phyloP scores from a whole-genome alignment of 108 stramenopile genomes.

The Chaetoceros tenuissimus region DNA sequence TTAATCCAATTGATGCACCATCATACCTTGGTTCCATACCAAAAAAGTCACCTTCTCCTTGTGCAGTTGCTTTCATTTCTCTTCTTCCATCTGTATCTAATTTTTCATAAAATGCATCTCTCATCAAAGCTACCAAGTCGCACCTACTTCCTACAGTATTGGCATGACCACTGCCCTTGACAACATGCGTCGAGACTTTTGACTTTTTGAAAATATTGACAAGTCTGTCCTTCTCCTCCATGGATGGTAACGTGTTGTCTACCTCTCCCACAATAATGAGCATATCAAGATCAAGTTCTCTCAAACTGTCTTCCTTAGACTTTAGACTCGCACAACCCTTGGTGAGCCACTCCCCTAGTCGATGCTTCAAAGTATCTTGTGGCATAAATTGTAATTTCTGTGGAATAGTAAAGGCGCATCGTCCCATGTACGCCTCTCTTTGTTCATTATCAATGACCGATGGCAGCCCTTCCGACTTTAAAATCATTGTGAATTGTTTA shows the following conservation, averaged over 20 bases:
- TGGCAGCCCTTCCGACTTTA: constrained; percentile 62
- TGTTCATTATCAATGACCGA: constrained; percentile 55
- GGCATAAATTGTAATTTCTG: constrained; percentile 61
- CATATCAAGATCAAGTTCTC: constrained; percentile 13
- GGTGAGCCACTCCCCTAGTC: constrained; percentile 64
- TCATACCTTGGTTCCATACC: constrained; percentile 75
- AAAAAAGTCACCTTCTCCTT: constrained; percentile 25
- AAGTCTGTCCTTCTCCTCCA: constrained; percentile 66
- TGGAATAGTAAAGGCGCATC: constrained; percentile 61
- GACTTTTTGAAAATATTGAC: constrained; percentile 9
- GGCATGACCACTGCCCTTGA: constrained; percentile 78
- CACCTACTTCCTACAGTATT: constrained; percentile 70
- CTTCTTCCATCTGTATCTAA: constrained; percentile 10
- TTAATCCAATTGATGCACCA: constrained; percentile 53
- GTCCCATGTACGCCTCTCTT: constrained; percentile 83
- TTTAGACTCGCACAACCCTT: constrained; percentile 41
- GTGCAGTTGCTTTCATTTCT: constrained; percentile 30
- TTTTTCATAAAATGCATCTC: constrained; percentile 25
- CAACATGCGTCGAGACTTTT: constrained; percentile 51
- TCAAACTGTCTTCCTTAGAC: background rate
- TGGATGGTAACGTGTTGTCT: constrained; percentile 64
- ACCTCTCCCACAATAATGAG: constrained; percentile 79
- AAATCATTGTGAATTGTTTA: constrained; percentile 53
- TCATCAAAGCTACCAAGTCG: constrained; percentile 53
- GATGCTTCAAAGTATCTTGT: constrained; percentile 64